These are phyloP conservation scores for Phytophthora crassamura DNA, from an alignment of 352 stramenopile genomes.

Conservation along the genomic window DNA sequence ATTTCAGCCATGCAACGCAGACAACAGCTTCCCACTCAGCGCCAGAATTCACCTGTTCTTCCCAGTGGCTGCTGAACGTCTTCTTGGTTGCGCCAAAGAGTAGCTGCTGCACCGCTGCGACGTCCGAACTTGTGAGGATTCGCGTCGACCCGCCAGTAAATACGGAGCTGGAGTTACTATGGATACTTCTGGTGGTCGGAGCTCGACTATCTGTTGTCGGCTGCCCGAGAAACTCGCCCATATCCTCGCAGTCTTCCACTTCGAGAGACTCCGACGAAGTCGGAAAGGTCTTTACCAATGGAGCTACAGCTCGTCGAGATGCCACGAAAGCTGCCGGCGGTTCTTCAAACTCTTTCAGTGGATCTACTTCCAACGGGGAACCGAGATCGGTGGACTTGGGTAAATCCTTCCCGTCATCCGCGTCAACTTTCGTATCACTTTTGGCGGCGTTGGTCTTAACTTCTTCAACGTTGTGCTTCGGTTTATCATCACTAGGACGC, in stretches of 20 bases:
- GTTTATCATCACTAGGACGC: constrained; percentile 14
- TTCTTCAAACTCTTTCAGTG: constrained; percentile 6
- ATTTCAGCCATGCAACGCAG: not conserved
- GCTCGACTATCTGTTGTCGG: constrained; percentile 2
- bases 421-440: not conserved
- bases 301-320: constrained; percentile 10
- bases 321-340: constrained; percentile 15
- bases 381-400: constrained; percentile 7
- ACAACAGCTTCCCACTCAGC: constrained; percentile 3
- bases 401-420: not conserved
- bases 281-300: not conserved
- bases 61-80: constrained; percentile 71
- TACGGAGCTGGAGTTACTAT: not conserved
- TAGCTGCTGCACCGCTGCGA: constrained; percentile 58
- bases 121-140: constrained; percentile 45
- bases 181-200: not conserved
- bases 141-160: constrained; percentile 16
- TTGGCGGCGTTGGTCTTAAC: not conserved
- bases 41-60: constrained; percentile 54
- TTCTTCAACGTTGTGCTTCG: constrained; percentile 13
- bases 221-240: constrained; percentile 35
- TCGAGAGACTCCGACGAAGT: constrained; percentile 35
- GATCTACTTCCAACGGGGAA: constrained; percentile 4
- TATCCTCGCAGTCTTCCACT: constrained; percentile 63
- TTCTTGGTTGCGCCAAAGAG: constrained; percentile 67